Evolutionary conservation across 1,284 basidiomycete species (phyloP), one percentile per base, ranked within the genome.

Genomic region (Chalciporus sp.): DNA sequence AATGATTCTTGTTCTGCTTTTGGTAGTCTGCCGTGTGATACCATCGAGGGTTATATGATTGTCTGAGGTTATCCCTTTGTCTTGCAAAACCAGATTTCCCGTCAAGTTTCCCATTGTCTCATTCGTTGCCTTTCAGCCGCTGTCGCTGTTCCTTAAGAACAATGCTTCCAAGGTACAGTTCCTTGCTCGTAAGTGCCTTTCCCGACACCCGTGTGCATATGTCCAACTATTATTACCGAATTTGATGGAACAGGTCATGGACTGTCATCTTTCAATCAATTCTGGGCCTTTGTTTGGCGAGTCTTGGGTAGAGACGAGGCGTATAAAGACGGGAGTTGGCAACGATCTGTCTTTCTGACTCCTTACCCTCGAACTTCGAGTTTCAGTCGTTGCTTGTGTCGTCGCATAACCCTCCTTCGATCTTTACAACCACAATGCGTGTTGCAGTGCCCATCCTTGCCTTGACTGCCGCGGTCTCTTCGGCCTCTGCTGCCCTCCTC

Each of bases 381-480:
- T 42, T 49, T 37, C 19, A 37, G 26, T 48, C 45, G 40, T 52
- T 58, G 28, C 52, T 60, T 27, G n/a, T 9, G 29, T 49, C 51
- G 53, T 58, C 49, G 39, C 42, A 60, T 60, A 61, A 57, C 49
- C 52, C 55, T 39, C 37, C 49, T 53, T 23, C 42, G 42, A 48
- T 43, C 53, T 47, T 41, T 51, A 45, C 48, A 47, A 63, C 59
- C 64, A 76, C 51, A 56, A 88, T 88, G 87, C 83, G 79, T 64
- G 78, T 83, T 74, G 66, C 79, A 56, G 54, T 75, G 64, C 67
- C 74, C 58, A 41, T 79, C 61, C 60, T 81, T 66, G 59, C 77
- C 60, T 69, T 80, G 59, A 60, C 71, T 61, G 72, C 72, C 56
- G 71, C 72, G 57, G 65, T 74, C 61, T 68, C 72, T 33, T 74